Conservation (phyloP, 768 basidiomycete genomes). For the Leucosporidium creatinivorum region DNA sequence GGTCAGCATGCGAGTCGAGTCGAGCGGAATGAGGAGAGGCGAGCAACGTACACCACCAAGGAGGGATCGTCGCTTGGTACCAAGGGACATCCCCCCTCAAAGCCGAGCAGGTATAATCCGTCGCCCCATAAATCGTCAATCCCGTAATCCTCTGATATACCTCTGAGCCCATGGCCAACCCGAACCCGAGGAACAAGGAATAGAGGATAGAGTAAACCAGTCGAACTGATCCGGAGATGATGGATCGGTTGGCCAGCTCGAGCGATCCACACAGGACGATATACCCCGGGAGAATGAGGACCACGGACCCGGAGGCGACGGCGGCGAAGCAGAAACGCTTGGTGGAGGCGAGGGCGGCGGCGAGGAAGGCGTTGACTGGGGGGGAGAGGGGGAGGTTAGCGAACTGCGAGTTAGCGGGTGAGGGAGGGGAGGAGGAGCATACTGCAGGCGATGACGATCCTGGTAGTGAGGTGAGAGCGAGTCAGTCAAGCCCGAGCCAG, state of each 20-base stretch:
- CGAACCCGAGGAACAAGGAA: slow-evolving; percentile 59
- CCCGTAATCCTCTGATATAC: slow-evolving; percentile 57
- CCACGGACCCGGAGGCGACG: slow-evolving; percentile 65
- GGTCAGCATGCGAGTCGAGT: no score
- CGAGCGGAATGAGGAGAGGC: neutral
- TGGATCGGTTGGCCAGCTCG: slow-evolving; percentile 61
- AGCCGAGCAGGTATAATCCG: slow-evolving; percentile 56
- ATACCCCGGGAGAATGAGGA: slow-evolving; percentile 65
- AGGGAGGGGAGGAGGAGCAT: no score
- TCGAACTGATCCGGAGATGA: slow-evolving; percentile 75
- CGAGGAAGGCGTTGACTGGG: slow-evolving; percentile 61
- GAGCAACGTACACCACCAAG: slow-evolving; percentile 58
- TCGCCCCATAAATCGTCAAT: slow-evolving; percentile 44
- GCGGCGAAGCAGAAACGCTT: slow-evolving; percentile 73
- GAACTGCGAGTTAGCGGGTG: slow-evolving; percentile 11
- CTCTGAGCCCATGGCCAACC: slow-evolving; percentile 69
- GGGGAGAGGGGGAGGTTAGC: no score
- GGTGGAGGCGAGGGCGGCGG: slow-evolving; percentile 64
- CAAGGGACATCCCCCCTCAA: slow-evolving; percentile 60
- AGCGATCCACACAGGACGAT: slow-evolving; percentile 50
- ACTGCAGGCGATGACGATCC: slow-evolving; percentile 65
- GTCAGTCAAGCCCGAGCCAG: neutral
- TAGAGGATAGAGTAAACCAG: slow-evolving; percentile 61
- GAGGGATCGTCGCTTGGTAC: slow-evolving; percentile 64
- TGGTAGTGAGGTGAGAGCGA: slow-evolving; percentile 35